These are phyloP conservation scores for Colletotrichum costaricense DNA, from an alignment of 2,329 filamentous ascomycete species.

Conservation along the genomic window DNA sequence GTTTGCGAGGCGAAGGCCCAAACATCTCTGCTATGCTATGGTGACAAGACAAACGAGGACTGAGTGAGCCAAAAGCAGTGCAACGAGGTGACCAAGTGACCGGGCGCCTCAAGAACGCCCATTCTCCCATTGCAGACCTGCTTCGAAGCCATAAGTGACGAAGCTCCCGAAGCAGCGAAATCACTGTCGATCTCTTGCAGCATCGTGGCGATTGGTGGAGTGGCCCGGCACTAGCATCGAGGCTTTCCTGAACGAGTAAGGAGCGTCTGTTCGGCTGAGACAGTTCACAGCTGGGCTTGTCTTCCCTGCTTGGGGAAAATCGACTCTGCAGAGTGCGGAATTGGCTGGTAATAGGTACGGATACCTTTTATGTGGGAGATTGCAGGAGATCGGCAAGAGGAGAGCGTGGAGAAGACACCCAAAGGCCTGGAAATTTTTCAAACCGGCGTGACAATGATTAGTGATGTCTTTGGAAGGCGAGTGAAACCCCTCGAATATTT, in stretches of 20 bases:
- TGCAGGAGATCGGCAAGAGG: background rate
- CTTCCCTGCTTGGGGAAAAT: background rate
- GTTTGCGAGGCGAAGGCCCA: background rate
- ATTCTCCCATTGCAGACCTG: background rate
- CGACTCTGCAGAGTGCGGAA: background rate
- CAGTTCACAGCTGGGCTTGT: constrained; percentile 21
- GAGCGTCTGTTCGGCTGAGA: constrained; percentile 7
- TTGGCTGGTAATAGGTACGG: background rate
- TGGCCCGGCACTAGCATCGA: constrained; percentile 26
- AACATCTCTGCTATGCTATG: background rate
- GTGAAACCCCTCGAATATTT: background rate
- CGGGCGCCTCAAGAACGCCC: background rate
- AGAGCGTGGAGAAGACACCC: background rate
- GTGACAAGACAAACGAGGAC: background rate
- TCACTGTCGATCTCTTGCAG: constrained; percentile 20
- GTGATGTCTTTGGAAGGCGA: background rate
- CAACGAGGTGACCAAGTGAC: background rate
- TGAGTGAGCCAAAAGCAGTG: background rate
- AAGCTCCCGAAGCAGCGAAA: constrained; percentile 4
- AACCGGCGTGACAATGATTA: background rate
- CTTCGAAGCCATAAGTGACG: background rate
- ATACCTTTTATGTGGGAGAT: background rate
- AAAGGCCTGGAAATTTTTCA: background rate
- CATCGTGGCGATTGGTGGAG: constrained; percentile 11
- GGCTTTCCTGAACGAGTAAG: constrained; percentile 21